Conservation (phyloP, 345 rosid genomes). For the Brassica rapa region DNA sequence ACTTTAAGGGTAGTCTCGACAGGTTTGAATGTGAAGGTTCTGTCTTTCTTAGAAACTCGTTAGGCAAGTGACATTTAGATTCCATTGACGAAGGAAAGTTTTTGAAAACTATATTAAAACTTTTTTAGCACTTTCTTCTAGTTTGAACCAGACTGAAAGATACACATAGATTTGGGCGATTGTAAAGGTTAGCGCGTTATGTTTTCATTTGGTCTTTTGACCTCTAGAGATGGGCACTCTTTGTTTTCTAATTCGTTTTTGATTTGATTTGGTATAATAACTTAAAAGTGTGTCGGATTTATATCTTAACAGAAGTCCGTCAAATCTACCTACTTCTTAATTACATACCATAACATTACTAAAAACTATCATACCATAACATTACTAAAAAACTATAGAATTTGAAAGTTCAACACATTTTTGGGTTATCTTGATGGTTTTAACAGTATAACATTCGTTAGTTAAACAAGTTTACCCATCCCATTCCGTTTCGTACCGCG, state of each 20-base stretch:
- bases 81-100: background rate
- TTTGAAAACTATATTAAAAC: background rate
- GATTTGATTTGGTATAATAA: background rate
- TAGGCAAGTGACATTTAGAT: background rate
- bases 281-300: background rate
- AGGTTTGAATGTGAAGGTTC: constrained; percentile 11
- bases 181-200: background rate
- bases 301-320: background rate
- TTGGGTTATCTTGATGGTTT: background rate
- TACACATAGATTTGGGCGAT: constrained; percentile 1
- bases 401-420: background rate
- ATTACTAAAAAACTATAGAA: background rate
- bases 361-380: background rate
- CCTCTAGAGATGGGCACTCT: background rate
- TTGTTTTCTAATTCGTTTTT: background rate
- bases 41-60: constrained; percentile 3
- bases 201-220: background rate
- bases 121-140: background rate
- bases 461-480: too few species aligned
- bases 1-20: constrained; percentile 4
- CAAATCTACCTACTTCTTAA: background rate
- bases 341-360: too few species aligned
- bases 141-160: background rate
- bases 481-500: too few species aligned
- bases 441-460: background rate